Conservation (phyloP, 192 early-diverging fungal genomes). For the Gigaspora rosea region DNA sequence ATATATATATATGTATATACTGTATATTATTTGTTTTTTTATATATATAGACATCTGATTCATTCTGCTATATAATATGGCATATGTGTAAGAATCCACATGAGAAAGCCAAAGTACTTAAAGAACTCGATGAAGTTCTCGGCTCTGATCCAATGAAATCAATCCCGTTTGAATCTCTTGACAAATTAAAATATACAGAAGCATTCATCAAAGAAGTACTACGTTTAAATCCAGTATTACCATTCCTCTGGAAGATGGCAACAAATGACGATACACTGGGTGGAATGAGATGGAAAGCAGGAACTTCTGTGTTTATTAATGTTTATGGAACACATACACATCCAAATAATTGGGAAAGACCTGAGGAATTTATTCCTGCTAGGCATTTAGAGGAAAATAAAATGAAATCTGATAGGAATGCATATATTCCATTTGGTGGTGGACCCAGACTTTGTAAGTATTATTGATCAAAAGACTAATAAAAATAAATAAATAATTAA, state of each 20-base stretch:
- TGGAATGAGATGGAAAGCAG: slow-evolving; percentile 3
- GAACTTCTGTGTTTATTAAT: not conserved
- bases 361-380: slow-evolving; percentile 6
- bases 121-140: not conserved
- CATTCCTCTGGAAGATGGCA: not conserved
- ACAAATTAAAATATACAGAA: slow-evolving; percentile 16
- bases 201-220: slow-evolving; percentile 20
- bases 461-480: not conserved
- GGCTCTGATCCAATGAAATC: not conserved
- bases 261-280: not conserved
- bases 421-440: slow-evolving; percentile 3
- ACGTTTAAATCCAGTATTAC: not conserved
- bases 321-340: not conserved
- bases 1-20: too few relatives aligned
- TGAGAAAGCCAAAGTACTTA: not conserved
- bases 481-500: not conserved
- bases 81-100: slow-evolving; percentile 12
- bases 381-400: not conserved
- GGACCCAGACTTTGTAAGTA: slow-evolving; percentile 13
- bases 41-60: slow-evolving; percentile 23
- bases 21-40: too few relatives aligned
- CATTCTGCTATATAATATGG: not conserved
- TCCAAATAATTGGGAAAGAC: not conserved
- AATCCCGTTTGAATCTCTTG: not conserved
- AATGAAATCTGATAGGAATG: not conserved